A percentile compares a stretch with the other conserved stretches of the same genome.
phyloP scores from a whole-genome alignment of 345 rosid species.

The Dimocarpus longan region DNA sequence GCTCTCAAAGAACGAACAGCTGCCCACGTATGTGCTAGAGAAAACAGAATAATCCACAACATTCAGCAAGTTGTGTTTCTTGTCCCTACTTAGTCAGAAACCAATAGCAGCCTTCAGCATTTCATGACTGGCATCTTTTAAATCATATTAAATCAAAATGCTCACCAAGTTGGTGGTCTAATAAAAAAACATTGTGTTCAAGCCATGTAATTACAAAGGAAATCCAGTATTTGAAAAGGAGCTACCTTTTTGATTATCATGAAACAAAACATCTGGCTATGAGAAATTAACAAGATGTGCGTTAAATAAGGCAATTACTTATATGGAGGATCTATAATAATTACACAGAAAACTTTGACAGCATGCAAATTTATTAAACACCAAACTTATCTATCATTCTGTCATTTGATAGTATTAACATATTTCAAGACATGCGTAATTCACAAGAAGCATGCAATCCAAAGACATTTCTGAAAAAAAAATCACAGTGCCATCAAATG shows the following conservation, averaged over 20 bases:
- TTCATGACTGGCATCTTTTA: not conserved
- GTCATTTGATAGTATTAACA: not conserved
- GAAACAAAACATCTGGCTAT: not conserved
- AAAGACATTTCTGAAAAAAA: not conserved
- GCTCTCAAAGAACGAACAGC: not conserved
- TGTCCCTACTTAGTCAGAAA: not conserved
- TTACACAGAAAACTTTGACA: not conserved
- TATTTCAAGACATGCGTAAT: not conserved
- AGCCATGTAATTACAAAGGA: not conserved
- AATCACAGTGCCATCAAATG: not conserved
- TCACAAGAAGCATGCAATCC: not conserved
- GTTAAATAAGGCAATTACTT: not conserved
- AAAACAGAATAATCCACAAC: not conserved
- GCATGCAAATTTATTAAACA: not conserved
- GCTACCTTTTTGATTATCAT: too few species aligned
- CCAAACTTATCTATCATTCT: not conserved
- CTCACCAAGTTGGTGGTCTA: not conserved
- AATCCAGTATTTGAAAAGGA: too few species aligned
- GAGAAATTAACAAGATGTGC: not conserved
- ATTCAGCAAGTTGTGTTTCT: not conserved
- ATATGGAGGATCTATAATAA: not conserved
- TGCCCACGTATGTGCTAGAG: not conserved
- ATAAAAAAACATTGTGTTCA: not conserved
- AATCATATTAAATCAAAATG: not conserved
- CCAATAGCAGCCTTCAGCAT: not conserved